Base-by-base conservation (phyloP, 129 eudicot genomes). In the Saposhnikovia divaricata region DNA sequence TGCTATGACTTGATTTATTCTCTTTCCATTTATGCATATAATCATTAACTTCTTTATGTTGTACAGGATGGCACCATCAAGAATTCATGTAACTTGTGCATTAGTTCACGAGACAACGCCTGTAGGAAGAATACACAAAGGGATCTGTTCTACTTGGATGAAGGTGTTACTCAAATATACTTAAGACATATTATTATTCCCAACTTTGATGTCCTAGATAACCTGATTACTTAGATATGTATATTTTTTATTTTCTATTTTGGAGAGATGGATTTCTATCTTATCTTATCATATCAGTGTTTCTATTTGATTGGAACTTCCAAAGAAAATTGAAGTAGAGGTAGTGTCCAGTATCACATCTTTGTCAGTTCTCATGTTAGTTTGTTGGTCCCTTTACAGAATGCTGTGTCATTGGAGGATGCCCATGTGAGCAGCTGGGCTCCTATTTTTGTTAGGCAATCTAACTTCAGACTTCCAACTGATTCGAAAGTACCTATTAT, bases 131-230 rank as follows among this genome's bases (percentile, higher is more conserved):
- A 83, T 86, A 48, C 98, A 93, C 81, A 89, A 78, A 84, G 98
- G 96, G 45, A 84, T 90, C 46, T 93, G 96, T 81, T 90, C 98
- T 12, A 93, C 93, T 53, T 93, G 98, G 98, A 93, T 93, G 96
- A 90, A 93, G 98, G 98, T 93, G 82, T 48, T 46, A n/a, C 45
- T 6, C 51, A 31, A 13, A 25, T 46, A 1, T 46, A 47, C 37
- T 46, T 46, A n/a, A n/a, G 25, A 42, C 19, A 23, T 61, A 61
- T 16, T 73, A 61, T 16, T 73, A 3, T 66, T 18, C 21, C 3
- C 15, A 28, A 59, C 66, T 59, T 28, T 66, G 40, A 66, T 66
- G 72, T 31, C 40, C 42, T 66, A 4, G 40, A 66, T 12, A 27
- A 28, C 72, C 9, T 66, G 18, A 9, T 66, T 66, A 19, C 39